Base-by-base conservation (phyloP, 1,284 basidiomycete species). In the Tylopilus orsonianus region DNA sequence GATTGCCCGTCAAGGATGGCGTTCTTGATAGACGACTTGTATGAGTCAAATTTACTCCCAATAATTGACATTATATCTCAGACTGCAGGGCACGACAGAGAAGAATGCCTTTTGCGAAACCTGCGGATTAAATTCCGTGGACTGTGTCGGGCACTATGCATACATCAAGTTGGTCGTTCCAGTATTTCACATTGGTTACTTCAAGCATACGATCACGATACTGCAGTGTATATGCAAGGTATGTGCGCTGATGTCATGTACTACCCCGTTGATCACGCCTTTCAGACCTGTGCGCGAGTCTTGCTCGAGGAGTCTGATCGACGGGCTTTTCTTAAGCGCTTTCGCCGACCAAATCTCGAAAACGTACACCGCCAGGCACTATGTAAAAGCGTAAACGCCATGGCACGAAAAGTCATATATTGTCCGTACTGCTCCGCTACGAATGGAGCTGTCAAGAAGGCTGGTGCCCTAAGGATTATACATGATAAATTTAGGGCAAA, bases 101-200 rank as follows among this genome's bases (percentile, higher is more conserved):
- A 99, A 99, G 74, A 82, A 78, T 53, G 83, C 89, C 9, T 89
- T 85, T 56, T 99, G 97, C 70, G 90, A 96, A 67, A 99, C 97
- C 0, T 99, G 97, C 64, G 93, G 93, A 13, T 83, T 94, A 54
- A 85, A 85, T 35, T 87, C 93, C 49, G 90, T 94, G 2, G 93
- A 97, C 57, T 99, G 97, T 67, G 95, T 98, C 6, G 97, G 97
- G 1, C 95, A 98, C 69, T 97, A 96, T 68, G 95, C 94, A 7
- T 97, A 96, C 71, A 95, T 97, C 74, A 96, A 96, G 70, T 81
- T 99, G 30, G 85, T 90, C 26, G 85, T 99, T 12, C 96, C 96
- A 0, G 95, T 98, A 12, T 99, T 98, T 65, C 95, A 99, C 66
- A 93, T 98, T 55, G 97, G 97, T 13, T 99, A 93, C 73, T 97